Base-by-base conservation (phyloP, 2,329 filamentous ascomycete genomes). In the Camptophora hylomeconis region DNA sequence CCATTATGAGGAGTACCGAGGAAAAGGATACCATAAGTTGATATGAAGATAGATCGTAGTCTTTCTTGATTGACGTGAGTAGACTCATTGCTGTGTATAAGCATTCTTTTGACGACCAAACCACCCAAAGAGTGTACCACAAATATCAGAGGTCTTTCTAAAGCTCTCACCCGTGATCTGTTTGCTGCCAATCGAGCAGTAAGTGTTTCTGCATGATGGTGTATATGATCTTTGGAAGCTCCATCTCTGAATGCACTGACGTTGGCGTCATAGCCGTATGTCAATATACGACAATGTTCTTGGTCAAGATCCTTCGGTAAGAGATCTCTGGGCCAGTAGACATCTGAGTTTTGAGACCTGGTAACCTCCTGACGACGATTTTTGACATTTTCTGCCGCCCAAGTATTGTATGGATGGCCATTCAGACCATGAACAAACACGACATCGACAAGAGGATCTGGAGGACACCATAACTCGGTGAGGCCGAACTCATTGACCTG, bases 251-350 rank as follows among this genome's bases (percentile, higher is more conserved):
- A 67, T 1, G 62, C 51, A 20, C 56, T 52, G 2, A 68, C 61
- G 34, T 80, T 74, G 14, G 77, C 75, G 48, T 83, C 80, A 49
- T 82, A 83, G 14, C 78, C 78, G 46, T 81, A 82, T 1, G 76
- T 74, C 30, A 82, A 53, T 12, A 83, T 58, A 28, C 80, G 72
- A 29, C 73, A 74, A 14, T 65, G 65, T 7, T 61, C 59, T 7
- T 61, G 56, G 30, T 61, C 63, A 10, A 82, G 56, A 2, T 74
- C 63, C 1, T 54, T 48, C 0, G 78, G 76, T 2, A 83, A 61
- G 9, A 83, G 61, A 37, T 81, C 71, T 8, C 61, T 54, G 0
- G 78, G 78, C 78, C 78, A 83, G 52, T 76, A 81, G 17, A 70
- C 59, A 20, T 63, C 63, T 37, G 70, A 65, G 33, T 55, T 54